A percentile compares a stretch with the other conserved stretches of the same genome.
phyloP scores from a whole-genome alignment of 148 eudicot genomes.

The Simmondsia chinensis region DNA sequence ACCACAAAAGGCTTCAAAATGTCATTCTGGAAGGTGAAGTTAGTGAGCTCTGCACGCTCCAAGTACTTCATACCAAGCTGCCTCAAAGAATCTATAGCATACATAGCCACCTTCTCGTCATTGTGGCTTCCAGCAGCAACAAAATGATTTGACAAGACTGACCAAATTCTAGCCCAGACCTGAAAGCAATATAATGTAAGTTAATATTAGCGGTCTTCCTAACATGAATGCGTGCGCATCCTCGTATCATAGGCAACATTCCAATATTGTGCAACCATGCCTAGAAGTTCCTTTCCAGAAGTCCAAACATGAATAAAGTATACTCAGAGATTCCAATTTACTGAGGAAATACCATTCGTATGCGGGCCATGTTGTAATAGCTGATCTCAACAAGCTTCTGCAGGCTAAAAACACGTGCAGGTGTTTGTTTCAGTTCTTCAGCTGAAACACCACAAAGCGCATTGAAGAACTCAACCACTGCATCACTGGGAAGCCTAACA shows the following conservation, averaged over 20 bases:
- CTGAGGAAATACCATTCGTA: conserved; percentile 74
- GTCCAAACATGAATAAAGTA: conserved; percentile 3
- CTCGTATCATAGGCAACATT: no score
- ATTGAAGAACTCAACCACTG: conserved; percentile 94
- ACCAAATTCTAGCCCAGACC: conserved; percentile 99
- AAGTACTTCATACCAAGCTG: conserved; percentile 96
- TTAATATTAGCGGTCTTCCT: no score
- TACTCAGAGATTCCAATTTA: conserved; percentile 1
- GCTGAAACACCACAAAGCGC: conserved; percentile 92
- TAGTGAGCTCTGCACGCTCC: conserved; percentile 90
- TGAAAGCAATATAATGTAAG: conserved; percentile 19
- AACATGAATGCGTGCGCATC: no score
- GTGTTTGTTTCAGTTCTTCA: conserved; percentile 81
- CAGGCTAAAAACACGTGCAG: conserved; percentile 95
- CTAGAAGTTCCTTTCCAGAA: no score
- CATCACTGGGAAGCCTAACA: conserved; percentile 82
- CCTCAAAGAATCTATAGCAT: conserved; percentile 93
- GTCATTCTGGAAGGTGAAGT: conserved; percentile 96
- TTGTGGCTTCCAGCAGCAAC: conserved; percentile 96
- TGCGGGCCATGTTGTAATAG: conserved; percentile 98
- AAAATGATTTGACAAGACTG: conserved; percentile 90
- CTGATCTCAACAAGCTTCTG: conserved; percentile 98
- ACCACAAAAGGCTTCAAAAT: conserved; percentile 94
- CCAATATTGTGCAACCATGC: no score
- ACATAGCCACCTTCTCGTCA: conserved; percentile 98